Evolutionary conservation across 139 green algal genomes (phyloP), one percentile per base, ranked within the genome.

Genomic region (Nannochloris sp.): DNA sequence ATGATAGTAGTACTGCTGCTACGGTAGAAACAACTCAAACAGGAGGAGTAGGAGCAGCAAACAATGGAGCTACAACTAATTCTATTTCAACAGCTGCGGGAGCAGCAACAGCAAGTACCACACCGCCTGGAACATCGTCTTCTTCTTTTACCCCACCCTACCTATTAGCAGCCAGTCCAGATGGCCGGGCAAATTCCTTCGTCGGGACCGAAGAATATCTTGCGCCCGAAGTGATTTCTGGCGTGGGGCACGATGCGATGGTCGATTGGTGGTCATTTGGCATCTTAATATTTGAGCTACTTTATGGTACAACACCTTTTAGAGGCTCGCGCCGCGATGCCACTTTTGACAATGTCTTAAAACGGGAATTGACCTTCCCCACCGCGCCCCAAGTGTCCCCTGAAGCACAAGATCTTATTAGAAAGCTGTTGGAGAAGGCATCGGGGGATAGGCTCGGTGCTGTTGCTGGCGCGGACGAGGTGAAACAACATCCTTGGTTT

Each of bases 241-340:
- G 72, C 46, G 59, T 70, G 9, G 88, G 91, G 12, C 92, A 96
- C 76, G 73, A 57, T 31, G 46, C 44, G 38, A 51, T 66, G 30
- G 80, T 89, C 4, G 89, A 96, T 78, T 94, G 87, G 87, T 96
- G 89, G 89, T 89, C 80, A 33, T 83, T 95, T 64, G 90, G 94
- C 63, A 96, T 99, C 64, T 85, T 99, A 34, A 81, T 97, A 33
- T 95, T 95, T 71, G 94, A 99, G 85, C 84, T 98, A 58, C 58
- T 92, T 33, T 96, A 83, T 65, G 90, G 90, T 2, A 79, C 67
- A 53, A 95, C 88, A 8, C 90, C 90, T 36, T 97, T 97, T 84
- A 76, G 69, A 34, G 71, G 64, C 13, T n/a, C 60, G 29, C 46
- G 51, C 24, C 83, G 94, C 13, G 87, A 97, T 34, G 78, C 87